Percentiles rank a stretch among this genome's conserved stretches.
These are phyloP conservation scores for Neonectria neomacrospora DNA, from an alignment of 2,329 filamentous ascomycete species.

Conservation along the genomic window DNA sequence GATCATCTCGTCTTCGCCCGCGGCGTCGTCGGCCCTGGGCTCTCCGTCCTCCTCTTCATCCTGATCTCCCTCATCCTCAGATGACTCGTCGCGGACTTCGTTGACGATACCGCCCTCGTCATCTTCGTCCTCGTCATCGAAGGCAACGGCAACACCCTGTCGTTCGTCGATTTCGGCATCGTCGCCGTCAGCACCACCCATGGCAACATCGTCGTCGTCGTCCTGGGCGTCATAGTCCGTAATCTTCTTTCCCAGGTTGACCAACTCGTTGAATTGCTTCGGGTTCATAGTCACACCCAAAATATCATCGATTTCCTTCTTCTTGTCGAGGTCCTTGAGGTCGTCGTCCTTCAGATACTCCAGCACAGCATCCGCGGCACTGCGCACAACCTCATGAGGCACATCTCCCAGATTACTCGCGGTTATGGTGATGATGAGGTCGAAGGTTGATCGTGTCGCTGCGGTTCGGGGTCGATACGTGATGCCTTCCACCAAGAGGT, in stretches of 20 bases:
- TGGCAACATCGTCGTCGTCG: conserved; percentile 88
- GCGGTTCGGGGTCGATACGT: conserved; percentile 91
- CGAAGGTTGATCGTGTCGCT: conserved; percentile 91
- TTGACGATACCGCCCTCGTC: conserved; percentile 80
- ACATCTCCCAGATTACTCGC: conserved; percentile 92
- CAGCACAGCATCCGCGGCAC: conserved; percentile 90
- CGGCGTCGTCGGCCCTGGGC: conserved; percentile 61
- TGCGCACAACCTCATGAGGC: conserved; percentile 88
- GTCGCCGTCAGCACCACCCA: conserved; percentile 70
- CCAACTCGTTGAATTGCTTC: conserved; percentile 95
- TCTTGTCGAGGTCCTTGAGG: conserved; percentile 97
- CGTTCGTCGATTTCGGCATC: conserved; percentile 89
- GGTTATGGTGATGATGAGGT: conserved; percentile 92
- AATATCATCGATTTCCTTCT: conserved; percentile 95
- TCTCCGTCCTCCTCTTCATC: conserved; percentile 70
- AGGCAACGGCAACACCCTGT: conserved; percentile 96
- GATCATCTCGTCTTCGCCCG: conserved; percentile 79
- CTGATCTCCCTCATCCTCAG: conserved; percentile 79
- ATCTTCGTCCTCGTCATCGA: conserved; percentile 92
- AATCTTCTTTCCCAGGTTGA: conserved; percentile 98
- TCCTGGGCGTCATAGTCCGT: conserved; percentile 98
- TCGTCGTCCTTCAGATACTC: conserved; percentile 96
- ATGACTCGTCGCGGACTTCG: conserved; percentile 89
- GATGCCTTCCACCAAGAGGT: conserved; percentile 89
- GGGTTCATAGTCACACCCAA: conserved; percentile 83